Conservation (phyloP, 495 filamentous ascomycete species). For the Hyaloscypha hepaticicola region DNA sequence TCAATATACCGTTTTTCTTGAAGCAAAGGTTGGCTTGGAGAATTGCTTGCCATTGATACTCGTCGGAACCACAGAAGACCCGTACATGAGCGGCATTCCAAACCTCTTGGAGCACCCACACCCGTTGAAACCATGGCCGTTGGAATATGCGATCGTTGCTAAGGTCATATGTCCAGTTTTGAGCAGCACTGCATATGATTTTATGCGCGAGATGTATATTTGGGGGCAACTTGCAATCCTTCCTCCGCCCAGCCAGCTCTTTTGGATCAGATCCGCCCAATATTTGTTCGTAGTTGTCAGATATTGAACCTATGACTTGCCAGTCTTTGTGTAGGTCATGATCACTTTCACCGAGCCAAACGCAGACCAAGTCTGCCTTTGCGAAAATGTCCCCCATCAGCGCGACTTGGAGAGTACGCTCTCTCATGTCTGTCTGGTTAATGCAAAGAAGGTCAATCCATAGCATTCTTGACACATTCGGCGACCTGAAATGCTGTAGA, state of each 20-base stretch:
- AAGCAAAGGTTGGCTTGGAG: neutral
- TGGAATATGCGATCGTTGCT: neutral
- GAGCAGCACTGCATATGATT: neutral
- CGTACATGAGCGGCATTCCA: neutral
- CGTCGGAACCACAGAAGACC: neutral
- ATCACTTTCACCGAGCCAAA: neutral
- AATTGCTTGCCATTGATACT: neutral
- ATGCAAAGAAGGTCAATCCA: slow-evolving; percentile 1
- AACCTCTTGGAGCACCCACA: neutral
- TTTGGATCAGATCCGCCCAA: neutral
- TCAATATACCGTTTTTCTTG: neutral
- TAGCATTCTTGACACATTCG: neutral
- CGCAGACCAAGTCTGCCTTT: neutral
- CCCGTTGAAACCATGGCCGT: neutral
- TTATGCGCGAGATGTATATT: neutral
- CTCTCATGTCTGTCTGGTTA: neutral
- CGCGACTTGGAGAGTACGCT: neutral
- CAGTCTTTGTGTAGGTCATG: neutral
- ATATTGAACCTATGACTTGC: neutral
- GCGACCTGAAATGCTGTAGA: neutral
- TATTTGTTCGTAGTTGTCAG: neutral
- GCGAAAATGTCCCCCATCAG: neutral
- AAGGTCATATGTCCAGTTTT: neutral
- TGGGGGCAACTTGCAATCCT: neutral
- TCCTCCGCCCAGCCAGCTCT: neutral